phyloP scores from a whole-genome alignment of 1,139 yeast genomes.

The Candida pseudoviswanathii region DNA sequence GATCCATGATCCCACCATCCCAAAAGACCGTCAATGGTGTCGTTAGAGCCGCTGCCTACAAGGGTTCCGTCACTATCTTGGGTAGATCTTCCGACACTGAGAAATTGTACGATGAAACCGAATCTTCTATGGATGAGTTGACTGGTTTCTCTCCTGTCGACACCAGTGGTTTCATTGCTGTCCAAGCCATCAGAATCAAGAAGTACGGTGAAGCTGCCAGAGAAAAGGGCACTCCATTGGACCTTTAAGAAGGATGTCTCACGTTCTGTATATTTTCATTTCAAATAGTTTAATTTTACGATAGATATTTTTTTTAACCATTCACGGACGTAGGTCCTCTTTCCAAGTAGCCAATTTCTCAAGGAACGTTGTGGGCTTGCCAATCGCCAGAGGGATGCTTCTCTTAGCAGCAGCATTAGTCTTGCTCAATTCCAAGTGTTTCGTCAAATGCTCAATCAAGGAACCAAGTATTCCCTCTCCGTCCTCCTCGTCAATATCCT shows the following conservation, averaged over 20 bases:
- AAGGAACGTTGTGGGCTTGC: slow-evolving; percentile 24
- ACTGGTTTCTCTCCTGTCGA: slow-evolving; percentile 98
- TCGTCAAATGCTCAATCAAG: slow-evolving; percentile 23
- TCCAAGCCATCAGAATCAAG: slow-evolving; percentile 96
- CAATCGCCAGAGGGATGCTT: slow-evolving; percentile 31
- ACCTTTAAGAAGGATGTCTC: slow-evolving; percentile 22
- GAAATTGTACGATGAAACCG: slow-evolving; percentile 95
- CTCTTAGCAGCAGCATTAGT: slow-evolving; percentile 29
- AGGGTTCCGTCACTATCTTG: slow-evolving; percentile 79
- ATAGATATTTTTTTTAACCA: not conserved
- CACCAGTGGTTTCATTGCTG: slow-evolving; percentile 95
- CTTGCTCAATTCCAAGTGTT: slow-evolving; percentile 32
- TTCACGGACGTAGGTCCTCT: slow-evolving; percentile 2
- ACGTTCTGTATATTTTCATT: slow-evolving; percentile 3
- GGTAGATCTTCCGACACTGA: slow-evolving; percentile 97
- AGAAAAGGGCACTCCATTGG: slow-evolving; percentile 62
- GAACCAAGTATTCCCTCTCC: slow-evolving; percentile 8
- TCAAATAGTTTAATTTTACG: not conserved
- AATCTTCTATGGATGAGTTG: slow-evolving; percentile 98
- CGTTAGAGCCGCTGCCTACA: slow-evolving; percentile 91
- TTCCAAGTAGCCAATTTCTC: slow-evolving; percentile 22
- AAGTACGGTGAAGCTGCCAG: slow-evolving; percentile 96
- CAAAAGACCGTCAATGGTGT: slow-evolving; percentile 95
- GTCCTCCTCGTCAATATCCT: slow-evolving; percentile 21
- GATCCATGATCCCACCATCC: slow-evolving; percentile 91